phyloP scores from a whole-genome alignment of 305 asterid genomes.

The Fraxinus sp. region DNA sequence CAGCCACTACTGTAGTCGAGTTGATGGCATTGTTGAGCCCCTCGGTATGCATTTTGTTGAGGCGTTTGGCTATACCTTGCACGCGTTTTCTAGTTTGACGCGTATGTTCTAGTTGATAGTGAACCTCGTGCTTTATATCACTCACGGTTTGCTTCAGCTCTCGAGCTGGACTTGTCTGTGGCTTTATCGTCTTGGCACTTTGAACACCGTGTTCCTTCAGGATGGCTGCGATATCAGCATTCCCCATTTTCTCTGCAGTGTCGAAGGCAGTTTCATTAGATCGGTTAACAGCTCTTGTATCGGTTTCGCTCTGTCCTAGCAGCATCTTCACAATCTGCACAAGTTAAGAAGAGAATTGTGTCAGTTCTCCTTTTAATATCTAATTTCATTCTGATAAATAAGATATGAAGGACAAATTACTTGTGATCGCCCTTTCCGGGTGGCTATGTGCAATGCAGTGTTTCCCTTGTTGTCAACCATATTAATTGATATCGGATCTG shows the following conservation, averaged over 20 bases:
- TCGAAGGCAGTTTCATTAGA: slow-evolving; percentile 28
- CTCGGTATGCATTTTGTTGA: slow-evolving; percentile 32
- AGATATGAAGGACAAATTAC: slow-evolving; percentile 14
- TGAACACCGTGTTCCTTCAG: slow-evolving; percentile 25
- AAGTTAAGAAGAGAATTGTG: not conserved
- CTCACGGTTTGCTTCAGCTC: slow-evolving; percentile 35
- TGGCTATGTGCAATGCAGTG: slow-evolving; percentile 48
- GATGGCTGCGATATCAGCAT: slow-evolving; percentile 13
- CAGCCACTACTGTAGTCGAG: slow-evolving; percentile 37
- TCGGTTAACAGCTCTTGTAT: slow-evolving; percentile 13
- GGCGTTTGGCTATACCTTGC: slow-evolving; percentile 34
- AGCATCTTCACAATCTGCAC: slow-evolving; percentile 23
- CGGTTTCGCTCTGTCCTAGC: slow-evolving; percentile 13
- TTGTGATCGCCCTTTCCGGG: slow-evolving; percentile 51
- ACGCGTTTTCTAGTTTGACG: slow-evolving; percentile 30
- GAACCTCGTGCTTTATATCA: slow-evolving; percentile 34
- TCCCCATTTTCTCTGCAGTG: slow-evolving; percentile 29
- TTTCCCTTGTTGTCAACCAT: slow-evolving; percentile 54
- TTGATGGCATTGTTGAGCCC: slow-evolving; percentile 37
- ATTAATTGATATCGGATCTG: slow-evolving; percentile 40
- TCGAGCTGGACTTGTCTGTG: slow-evolving; percentile 26
- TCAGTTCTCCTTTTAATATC: not conserved
- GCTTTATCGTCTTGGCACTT: slow-evolving; percentile 25
- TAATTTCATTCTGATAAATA: not conserved
- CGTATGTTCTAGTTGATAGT: slow-evolving; percentile 31